phyloP scores from a whole-genome alignment of 257 asterid species.

The Solanum bulbocastanum region DNA sequence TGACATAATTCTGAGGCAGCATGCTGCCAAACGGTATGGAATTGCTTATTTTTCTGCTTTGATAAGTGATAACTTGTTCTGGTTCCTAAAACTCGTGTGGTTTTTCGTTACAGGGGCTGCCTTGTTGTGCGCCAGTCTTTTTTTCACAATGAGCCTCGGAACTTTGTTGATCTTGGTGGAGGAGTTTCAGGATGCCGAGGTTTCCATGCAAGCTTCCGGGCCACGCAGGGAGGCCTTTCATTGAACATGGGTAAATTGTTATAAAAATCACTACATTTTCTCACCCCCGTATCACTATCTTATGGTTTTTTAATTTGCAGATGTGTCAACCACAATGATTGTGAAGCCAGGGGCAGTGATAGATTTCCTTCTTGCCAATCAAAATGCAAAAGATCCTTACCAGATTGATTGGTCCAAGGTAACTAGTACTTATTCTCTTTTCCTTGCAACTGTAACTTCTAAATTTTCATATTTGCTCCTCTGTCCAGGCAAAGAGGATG shows the following conservation, averaged over 20 bases:
- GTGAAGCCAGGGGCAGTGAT: conserved; percentile 59
- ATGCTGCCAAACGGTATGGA: conserved; percentile 49
- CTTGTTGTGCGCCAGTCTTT: conserved; percentile 60
- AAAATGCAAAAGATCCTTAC: conserved; percentile 31
- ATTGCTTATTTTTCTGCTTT: not conserved
- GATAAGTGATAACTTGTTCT: not conserved
- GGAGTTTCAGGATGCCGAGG: conserved; percentile 68
- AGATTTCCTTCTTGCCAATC: conserved; percentile 43
- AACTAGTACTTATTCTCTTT: not conserved
- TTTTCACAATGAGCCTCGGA: conserved; percentile 45
- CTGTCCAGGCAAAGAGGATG: conserved; percentile 45
- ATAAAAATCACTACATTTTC: not conserved
- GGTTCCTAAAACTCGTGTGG: not conserved
- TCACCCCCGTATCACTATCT: not conserved
- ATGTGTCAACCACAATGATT: conserved; percentile 67
- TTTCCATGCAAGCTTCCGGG: conserved; percentile 62
- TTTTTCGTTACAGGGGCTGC: conserved; percentile 46
- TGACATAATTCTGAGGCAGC: conserved; percentile 49
- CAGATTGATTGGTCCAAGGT: conserved; percentile 59
- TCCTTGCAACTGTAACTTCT: conserved; percentile 9
- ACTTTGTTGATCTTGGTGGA: conserved; percentile 44
- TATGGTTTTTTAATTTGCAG: conserved; percentile 15
- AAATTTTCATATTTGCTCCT: not conserved
- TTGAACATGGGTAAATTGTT: conserved; percentile 43
- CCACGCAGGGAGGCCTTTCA: conserved; percentile 59